A percentile compares a stretch with the other conserved stretches of the same genome.
Conservation (phyloP, 768 basidiomycete species). For the Boletus insuetus region DNA sequence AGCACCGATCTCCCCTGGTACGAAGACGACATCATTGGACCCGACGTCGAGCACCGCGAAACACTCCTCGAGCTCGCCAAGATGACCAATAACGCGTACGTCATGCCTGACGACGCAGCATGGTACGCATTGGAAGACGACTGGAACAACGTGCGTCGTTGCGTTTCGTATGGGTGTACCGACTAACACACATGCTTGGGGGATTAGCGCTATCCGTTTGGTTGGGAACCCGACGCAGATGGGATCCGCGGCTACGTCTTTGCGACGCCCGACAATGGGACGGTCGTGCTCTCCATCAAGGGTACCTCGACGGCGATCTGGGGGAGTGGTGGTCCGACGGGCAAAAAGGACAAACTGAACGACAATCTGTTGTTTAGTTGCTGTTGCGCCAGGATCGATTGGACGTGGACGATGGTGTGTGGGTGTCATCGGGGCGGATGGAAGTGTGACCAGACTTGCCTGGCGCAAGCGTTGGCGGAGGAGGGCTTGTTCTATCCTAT, state of each 20-base stretch:
- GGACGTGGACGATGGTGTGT: constrained; percentile 93
- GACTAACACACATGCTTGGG: not conserved
- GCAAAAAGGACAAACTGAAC: constrained; percentile 88
- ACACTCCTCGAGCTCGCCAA: constrained; percentile 83
- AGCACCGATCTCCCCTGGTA: constrained; percentile 61
- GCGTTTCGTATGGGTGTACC: not conserved
- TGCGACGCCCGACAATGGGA: constrained; percentile 76
- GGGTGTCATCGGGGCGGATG: constrained; percentile 78
- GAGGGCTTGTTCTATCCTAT: constrained; percentile 89
- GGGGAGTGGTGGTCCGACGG: constrained; percentile 78
- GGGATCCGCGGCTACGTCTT: constrained; percentile 93
- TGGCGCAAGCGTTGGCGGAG: constrained; percentile 70
- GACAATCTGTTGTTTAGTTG: constrained; percentile 93
- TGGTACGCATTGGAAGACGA: constrained; percentile 77
- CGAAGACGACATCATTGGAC: constrained; percentile 67
- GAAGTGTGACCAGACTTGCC: constrained; percentile 78
- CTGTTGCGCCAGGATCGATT: constrained; percentile 90
- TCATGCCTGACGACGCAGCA: constrained; percentile 50
- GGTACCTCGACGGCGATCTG: constrained; percentile 83
- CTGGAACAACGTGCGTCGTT: constrained; percentile 54
- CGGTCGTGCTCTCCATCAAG: constrained; percentile 87
- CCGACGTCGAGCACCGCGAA: constrained; percentile 73
- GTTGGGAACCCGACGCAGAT: constrained; percentile 87
- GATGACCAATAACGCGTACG: constrained; percentile 94
- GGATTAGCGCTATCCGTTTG: constrained; percentile 59